Evolutionary conservation across 352 stramenopile genomes (phyloP).

Genomic region (Phytophthora crassamura): DNA sequence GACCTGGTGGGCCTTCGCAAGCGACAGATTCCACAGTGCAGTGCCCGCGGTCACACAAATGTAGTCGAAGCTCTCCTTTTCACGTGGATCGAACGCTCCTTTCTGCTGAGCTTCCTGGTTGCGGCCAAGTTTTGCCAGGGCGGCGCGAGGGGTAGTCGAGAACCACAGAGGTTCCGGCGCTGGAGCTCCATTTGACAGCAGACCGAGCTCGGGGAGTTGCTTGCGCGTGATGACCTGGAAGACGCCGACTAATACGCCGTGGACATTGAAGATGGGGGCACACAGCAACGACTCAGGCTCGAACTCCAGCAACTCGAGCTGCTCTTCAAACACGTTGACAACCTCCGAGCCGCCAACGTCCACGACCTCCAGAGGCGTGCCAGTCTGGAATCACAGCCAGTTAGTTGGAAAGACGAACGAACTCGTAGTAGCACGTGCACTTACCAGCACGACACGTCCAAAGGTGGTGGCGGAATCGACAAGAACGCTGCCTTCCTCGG

Average conservation of each 20-base stretch:
- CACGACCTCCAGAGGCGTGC: conserved; percentile 55
- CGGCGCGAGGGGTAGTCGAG: conserved; percentile 14
- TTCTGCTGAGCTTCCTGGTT: conserved; percentile 22
- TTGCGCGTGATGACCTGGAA: conserved; percentile 69
- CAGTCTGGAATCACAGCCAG: conserved; percentile 43
- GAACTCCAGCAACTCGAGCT: conserved; percentile 73
- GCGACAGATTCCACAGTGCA: conserved; percentile 77
- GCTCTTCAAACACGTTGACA: conserved; percentile 71
- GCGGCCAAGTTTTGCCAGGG: conserved; percentile 24
- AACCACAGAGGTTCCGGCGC: conserved; percentile 17
- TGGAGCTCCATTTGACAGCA: conserved; percentile 6
- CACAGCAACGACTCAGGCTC: conserved; percentile 64
- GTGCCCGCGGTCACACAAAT: conserved; percentile 64
- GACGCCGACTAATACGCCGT: conserved; percentile 63
- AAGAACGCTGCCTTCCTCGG: conserved; percentile 56
- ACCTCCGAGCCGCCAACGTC: conserved; percentile 61
- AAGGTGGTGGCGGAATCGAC: conserved; percentile 74
- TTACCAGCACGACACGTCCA: conserved; percentile 70
- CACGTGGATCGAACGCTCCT: conserved; percentile 36
- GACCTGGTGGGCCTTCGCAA: conserved; percentile 65
- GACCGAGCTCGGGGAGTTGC: conserved; percentile 17
- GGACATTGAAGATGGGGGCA: conserved; percentile 67
- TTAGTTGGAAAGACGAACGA: not conserved
- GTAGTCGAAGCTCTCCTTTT: conserved; percentile 64
- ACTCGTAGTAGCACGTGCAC: not conserved